phyloP scores from a whole-genome alignment of 306 rosid genomes.

The Lithocarpus polystachyus region DNA sequence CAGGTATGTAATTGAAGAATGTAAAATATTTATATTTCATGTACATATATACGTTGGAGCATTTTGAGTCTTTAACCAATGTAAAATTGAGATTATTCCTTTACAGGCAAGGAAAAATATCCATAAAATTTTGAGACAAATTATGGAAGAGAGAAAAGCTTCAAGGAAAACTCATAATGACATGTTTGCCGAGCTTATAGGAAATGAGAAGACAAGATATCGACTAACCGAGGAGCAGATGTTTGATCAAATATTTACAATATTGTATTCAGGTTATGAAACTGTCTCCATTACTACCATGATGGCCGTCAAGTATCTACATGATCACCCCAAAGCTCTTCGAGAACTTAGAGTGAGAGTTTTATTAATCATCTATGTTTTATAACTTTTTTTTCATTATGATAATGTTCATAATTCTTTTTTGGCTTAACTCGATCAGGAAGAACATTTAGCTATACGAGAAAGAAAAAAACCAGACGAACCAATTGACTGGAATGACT shows the following conservation, averaged over 20 bases:
- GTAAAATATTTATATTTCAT: not conserved
- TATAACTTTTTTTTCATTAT: not conserved
- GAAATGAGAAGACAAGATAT: constrained; percentile 40
- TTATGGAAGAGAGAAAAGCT: constrained; percentile 53
- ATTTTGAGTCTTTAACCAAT: not conserved
- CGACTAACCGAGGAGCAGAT: constrained; percentile 61
- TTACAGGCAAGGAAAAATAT: constrained; percentile 57
- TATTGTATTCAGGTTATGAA: constrained; percentile 80
- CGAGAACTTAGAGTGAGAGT: constrained; percentile 51
- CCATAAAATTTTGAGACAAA: constrained; percentile 31
- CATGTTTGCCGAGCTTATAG: constrained; percentile 51
- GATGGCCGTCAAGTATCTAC: constrained; percentile 78
- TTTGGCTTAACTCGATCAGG: constrained; percentile 29
- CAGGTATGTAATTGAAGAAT: constrained; percentile 32
- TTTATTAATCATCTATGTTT: not conserved
- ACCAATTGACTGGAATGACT: constrained; percentile 56
- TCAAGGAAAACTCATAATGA: constrained; percentile 34
- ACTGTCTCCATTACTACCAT: constrained; percentile 84
- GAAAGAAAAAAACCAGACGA: constrained; percentile 46
- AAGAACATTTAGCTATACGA: constrained; percentile 63
- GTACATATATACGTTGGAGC: too few species aligned
- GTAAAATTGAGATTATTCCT: not conserved
- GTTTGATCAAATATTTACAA: constrained; percentile 60
- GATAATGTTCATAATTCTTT: not conserved
- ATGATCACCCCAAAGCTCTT: constrained; percentile 65